Evolutionary conservation across 2,329 filamentous ascomycete genomes (phyloP).

Genomic region (Colletotrichum chrysophilum): DNA sequence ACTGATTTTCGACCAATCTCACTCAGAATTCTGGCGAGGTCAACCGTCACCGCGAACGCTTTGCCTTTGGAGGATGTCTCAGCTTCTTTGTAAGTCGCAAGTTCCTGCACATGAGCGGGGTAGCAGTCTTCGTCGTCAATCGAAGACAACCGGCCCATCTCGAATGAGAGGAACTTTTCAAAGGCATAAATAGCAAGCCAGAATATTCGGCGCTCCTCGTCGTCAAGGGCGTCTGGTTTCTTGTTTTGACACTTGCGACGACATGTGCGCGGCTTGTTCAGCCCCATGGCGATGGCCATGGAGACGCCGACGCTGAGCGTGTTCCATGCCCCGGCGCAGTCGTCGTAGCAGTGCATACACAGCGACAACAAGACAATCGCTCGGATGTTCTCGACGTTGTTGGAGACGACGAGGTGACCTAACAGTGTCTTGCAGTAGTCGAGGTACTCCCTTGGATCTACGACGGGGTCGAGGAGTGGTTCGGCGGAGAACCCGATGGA

Average conservation of each 20-base stretch:
- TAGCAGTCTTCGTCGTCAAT: slow-evolving; percentile 15
- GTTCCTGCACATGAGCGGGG: background rate
- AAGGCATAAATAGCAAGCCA: slow-evolving; percentile 5
- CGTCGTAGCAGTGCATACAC: slow-evolving; percentile 20
- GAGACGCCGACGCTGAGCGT: slow-evolving; percentile 26
- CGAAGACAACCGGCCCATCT: slow-evolving; percentile 7
- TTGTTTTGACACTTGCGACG: background rate
- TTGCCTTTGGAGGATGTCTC: background rate
- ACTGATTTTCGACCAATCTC: slow-evolving; percentile 9
- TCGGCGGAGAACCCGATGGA: background rate
- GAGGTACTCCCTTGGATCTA: slow-evolving; percentile 8
- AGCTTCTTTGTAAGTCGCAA: background rate
- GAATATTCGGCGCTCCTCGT: background rate
- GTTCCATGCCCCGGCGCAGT: slow-evolving; percentile 29
- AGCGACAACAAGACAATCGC: slow-evolving; percentile 23
- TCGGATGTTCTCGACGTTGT: slow-evolving; percentile 24
- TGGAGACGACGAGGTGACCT: slow-evolving; percentile 22
- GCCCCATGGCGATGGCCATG: slow-evolving; percentile 28
- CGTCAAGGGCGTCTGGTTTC: background rate
- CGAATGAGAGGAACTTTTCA: slow-evolving; percentile 9
- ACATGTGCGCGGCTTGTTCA: slow-evolving; percentile 21
- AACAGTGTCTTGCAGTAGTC: slow-evolving; percentile 24
- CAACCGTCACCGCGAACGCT: background rate
- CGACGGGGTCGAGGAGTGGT: background rate
- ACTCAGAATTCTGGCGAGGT: slow-evolving; percentile 4